phyloP scores from a whole-genome alignment of 2,329 filamentous ascomycete species.

The Penicillium sp. region DNA sequence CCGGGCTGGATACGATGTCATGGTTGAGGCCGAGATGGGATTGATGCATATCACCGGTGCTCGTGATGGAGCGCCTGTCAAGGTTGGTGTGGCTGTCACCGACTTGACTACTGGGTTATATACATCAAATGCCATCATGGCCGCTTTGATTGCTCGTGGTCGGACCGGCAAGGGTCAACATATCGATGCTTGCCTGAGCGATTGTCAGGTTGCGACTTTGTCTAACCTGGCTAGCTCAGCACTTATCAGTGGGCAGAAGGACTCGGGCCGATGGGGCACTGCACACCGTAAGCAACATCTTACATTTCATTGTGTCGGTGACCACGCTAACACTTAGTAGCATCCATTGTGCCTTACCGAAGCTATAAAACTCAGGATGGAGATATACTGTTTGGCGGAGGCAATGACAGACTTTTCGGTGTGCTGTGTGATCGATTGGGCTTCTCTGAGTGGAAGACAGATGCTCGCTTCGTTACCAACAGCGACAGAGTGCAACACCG shows the following conservation, averaged over 20 bases:
- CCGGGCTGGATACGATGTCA: conserved; percentile 94
- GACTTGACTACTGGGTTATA: conserved; percentile 95
- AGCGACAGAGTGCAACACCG: conserved; percentile 66
- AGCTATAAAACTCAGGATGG: conserved; percentile 70
- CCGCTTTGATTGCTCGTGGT: conserved; percentile 75
- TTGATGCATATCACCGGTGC: conserved; percentile 97
- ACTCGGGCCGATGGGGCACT: conserved; percentile 91
- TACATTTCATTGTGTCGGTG: neutral
- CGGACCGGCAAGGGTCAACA: conserved; percentile 83
- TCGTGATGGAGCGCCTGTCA: conserved; percentile 86
- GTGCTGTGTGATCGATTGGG: conserved; percentile 60
- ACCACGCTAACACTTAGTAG: conserved; percentile 49
- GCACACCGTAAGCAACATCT: conserved; percentile 70
- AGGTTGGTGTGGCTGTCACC: conserved; percentile 95
- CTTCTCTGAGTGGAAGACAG: conserved; percentile 60
- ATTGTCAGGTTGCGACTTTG: conserved; percentile 91
- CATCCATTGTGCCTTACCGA: conserved; percentile 95
- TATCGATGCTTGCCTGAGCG: conserved; percentile 86
- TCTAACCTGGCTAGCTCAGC: conserved; percentile 95
- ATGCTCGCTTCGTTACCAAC: conserved; percentile 61
- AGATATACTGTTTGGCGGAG: conserved; percentile 65
- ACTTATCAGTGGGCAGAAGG: conserved; percentile 82
- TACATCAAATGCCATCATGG: conserved; percentile 94
- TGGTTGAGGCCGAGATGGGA: conserved; percentile 98
- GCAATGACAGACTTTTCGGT: conserved; percentile 64